Percentiles rank a stretch among this genome's conserved stretches.
Evolutionary conservation across 2,329 filamentous ascomycete species (phyloP).

Genomic region (Penicillium expansum): DNA sequence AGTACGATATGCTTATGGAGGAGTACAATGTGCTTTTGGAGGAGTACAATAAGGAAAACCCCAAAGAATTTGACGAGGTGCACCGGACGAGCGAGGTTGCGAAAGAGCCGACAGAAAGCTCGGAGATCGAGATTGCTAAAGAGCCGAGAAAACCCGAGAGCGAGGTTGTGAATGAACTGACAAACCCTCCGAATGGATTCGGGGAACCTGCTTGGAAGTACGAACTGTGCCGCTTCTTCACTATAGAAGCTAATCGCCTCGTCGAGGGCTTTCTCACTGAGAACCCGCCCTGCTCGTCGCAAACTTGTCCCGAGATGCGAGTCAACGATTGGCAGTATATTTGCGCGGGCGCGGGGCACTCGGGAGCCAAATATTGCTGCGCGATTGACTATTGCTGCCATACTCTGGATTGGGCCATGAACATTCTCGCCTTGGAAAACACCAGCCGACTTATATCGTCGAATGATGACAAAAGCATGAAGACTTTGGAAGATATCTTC

Average conservation of each 20-base stretch:
- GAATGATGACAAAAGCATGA: constrained; percentile 27
- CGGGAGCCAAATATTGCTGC: constrained; percentile 59
- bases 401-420: constrained; percentile 95
- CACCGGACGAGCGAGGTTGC: constrained; percentile 74
- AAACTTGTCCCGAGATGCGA: constrained; percentile 96
- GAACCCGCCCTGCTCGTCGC: constrained; percentile 78
- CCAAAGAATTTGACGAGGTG: constrained; percentile 56
- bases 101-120: constrained; percentile 27
- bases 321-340: constrained; percentile 99
- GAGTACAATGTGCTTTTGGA: not conserved
- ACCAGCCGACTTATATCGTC: constrained; percentile 23
- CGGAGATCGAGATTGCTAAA: constrained; percentile 60
- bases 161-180: constrained; percentile 70
- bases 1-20: not conserved
- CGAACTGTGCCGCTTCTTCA: constrained; percentile 93
- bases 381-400: constrained; percentile 99
- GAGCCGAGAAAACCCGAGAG: constrained; percentile 55
- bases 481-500: constrained; percentile 90
- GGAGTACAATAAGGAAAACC: constrained; percentile 41
- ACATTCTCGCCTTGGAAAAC: constrained; percentile 87
- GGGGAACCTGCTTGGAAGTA: constrained; percentile 94
- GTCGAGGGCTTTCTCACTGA: constrained; percentile 93
- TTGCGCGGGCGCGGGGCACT: constrained; percentile 57
- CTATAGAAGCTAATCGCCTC: constrained; percentile 88
- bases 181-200: constrained; percentile 74